A percentile compares a stretch with the other conserved stretches of the same genome.
These are phyloP conservation scores for Sutorius australiensis DNA, from an alignment of 768 basidiomycete species.

Conservation along the genomic window DNA sequence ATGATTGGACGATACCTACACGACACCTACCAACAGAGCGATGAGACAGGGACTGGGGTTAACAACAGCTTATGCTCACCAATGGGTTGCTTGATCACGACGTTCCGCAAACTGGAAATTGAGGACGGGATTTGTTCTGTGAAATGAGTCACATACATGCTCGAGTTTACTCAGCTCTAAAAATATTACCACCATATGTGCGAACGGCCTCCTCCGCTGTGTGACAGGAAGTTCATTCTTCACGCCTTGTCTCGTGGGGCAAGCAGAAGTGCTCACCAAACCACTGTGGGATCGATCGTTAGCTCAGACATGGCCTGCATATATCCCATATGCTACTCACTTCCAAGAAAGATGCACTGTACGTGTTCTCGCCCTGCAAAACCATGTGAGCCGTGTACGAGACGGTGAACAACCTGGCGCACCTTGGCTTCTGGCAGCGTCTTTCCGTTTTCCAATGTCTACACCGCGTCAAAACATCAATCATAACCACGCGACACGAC, in stretches of 20 bases:
- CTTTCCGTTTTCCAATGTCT: conserved; percentile 98
- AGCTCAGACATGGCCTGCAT: neutral
- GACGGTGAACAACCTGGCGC: neutral
- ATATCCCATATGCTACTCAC: conserved; percentile 36
- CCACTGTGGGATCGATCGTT: conserved; percentile 51
- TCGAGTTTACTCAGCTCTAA: neutral
- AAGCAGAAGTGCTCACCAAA: conserved; percentile 49
- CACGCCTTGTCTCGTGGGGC: neutral
- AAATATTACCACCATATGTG: conserved; percentile 72
- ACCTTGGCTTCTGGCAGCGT: conserved; percentile 81
- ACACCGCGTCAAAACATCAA: conserved; percentile 14
- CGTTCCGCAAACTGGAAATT: conserved; percentile 64
- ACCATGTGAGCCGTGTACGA: neutral
- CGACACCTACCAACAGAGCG: conserved; percentile 36
- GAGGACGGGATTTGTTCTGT: conserved; percentile 82
- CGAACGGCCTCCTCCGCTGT: conserved; percentile 89
- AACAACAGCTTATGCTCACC: conserved; percentile 48
- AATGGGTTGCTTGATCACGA: conserved; percentile 91
- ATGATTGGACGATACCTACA: conserved; percentile 32
- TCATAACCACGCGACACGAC: conserved; percentile 23
- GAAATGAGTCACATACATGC: neutral
- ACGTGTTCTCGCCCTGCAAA: conserved; percentile 70
- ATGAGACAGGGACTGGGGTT: conserved; percentile 31
- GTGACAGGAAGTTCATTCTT: conserved; percentile 4
- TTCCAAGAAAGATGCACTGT: conserved; percentile 84